Evolutionary conservation across 2,329 filamentous ascomycete genomes (phyloP).

Genomic region (Venturia carpophila): DNA sequence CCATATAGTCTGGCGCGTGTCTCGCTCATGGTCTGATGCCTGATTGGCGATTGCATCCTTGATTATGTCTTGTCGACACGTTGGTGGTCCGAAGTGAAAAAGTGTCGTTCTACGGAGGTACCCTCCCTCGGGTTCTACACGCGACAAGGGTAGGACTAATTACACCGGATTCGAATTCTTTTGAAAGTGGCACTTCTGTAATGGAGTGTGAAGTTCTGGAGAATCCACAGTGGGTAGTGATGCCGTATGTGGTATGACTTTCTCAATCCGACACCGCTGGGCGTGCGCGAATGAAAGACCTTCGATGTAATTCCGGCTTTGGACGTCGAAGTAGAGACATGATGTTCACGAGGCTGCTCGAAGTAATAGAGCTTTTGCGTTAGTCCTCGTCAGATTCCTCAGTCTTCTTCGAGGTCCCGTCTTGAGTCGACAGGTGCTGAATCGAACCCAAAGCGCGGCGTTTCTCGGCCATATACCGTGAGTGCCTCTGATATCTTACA

Average conservation of each 20-base stretch:
- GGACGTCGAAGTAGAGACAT: neutral
- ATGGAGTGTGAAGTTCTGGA: neutral
- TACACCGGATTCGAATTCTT: neutral
- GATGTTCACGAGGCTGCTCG: too few species aligned
- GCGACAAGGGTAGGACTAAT: neutral
- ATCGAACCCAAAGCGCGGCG: neutral
- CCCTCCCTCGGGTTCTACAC: neutral
- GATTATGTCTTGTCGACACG: neutral
- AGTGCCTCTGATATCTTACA: too few species aligned
- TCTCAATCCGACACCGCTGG: neutral
- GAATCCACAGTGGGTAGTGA: neutral
- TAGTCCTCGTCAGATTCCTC: too few species aligned
- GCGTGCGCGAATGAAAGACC: neutral
- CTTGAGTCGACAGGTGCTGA: neutral
- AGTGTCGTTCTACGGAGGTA: neutral
- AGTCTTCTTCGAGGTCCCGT: too few species aligned
- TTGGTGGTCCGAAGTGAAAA: too few species aligned
- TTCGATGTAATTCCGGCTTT: neutral
- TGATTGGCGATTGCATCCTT: neutral
- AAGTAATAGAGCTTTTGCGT: too few species aligned
- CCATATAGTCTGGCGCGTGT: neutral
- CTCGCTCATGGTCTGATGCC: neutral
- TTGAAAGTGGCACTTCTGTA: neutral
- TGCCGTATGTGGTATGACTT: neutral
- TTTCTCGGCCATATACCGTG: neutral